Percentiles rank a stretch among this genome's conserved stretches.
Evolutionary conservation across 805 yeast genomes (phyloP).

Genomic region (Candida boidinii): DNA sequence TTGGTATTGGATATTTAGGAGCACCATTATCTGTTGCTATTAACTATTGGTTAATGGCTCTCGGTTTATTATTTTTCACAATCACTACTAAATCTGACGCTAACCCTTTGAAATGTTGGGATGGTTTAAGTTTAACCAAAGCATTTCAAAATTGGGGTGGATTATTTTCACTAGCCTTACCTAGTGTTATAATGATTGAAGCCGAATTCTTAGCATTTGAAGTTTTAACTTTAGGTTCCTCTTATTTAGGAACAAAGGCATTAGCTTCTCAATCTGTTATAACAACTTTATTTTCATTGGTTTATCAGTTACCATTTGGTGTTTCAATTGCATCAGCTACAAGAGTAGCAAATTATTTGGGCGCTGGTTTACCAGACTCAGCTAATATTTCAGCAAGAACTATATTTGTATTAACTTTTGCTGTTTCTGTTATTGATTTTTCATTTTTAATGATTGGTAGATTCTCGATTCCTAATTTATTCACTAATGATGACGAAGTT

Average conservation of each 20-base stretch:
- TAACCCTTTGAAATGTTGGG: slow-evolving; percentile 44
- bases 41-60: slow-evolving; percentile 49
- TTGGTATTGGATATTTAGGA: slow-evolving; percentile 49
- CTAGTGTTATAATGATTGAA: slow-evolving; percentile 50
- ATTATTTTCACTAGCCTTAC: slow-evolving; percentile 37
- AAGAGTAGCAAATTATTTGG: slow-evolving; percentile 47
- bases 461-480: slow-evolving; percentile 34
- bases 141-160: slow-evolving; percentile 39
- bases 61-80: slow-evolving; percentile 31
- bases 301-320: slow-evolving; percentile 51
- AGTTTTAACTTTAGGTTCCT: slow-evolving; percentile 43
- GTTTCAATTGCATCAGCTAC: slow-evolving; percentile 52
- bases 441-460: slow-evolving; percentile 35
- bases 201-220: slow-evolving; percentile 56
- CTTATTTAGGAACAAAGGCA: slow-evolving; percentile 43
- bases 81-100: slow-evolving; percentile 34
- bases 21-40: slow-evolving; percentile 54
- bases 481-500: slow-evolving; percentile 55
- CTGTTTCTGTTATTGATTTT: slow-evolving; percentile 37
- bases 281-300: slow-evolving; percentile 34
- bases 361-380: slow-evolving; percentile 24
- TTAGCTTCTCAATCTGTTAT: slow-evolving; percentile 46
- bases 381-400: slow-evolving; percentile 32
- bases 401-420: slow-evolving; percentile 24
- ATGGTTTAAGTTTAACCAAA: slow-evolving; percentile 31